Conservation (phyloP, 2,329 filamentous ascomycete species). For the Pyricularia grisea region DNA sequence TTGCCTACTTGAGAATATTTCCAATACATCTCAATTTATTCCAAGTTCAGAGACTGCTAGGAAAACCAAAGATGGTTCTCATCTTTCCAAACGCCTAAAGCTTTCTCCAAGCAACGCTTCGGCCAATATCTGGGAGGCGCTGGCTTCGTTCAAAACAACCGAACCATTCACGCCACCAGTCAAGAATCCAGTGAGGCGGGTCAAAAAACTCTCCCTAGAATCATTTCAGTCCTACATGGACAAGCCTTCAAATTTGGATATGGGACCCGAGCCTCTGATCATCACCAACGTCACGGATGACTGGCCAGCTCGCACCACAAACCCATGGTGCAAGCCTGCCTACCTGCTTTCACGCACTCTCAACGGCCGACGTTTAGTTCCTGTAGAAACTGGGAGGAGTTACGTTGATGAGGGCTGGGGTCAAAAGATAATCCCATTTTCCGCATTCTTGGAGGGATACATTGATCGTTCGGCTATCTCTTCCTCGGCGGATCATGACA, state of each 20-base stretch:
- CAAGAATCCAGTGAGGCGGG: constrained; percentile 27
- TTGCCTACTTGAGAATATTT: constrained; percentile 25
- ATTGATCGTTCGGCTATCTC: constrained; percentile 29
- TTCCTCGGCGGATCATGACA: background rate
- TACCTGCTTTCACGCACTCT: constrained; percentile 73
- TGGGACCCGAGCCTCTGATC: constrained; percentile 52
- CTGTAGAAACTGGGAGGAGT: constrained; percentile 75
- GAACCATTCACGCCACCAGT: constrained; percentile 34
- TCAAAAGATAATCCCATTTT: constrained; percentile 70
- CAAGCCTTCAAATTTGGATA: constrained; percentile 19
- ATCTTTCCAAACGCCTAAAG: background rate
- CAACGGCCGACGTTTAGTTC: constrained; percentile 68
- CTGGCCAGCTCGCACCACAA: constrained; percentile 68
- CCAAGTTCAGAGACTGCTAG: constrained; percentile 11
- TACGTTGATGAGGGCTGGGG: constrained; percentile 84
- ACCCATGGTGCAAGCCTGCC: constrained; percentile 60
- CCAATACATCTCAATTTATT: constrained; percentile 1
- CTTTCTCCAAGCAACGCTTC: background rate
- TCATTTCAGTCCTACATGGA: constrained; percentile 54
- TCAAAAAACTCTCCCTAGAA: constrained; percentile 41
- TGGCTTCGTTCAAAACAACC: constrained; percentile 19
- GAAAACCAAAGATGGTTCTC: background rate
- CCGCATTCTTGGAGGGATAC: constrained; percentile 56
- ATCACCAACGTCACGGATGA: constrained; percentile 54
- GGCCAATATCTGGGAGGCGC: constrained; percentile 7